Evolutionary conservation across 2,329 filamentous ascomycete genomes (phyloP).

Genomic region (Xylaria sp.): DNA sequence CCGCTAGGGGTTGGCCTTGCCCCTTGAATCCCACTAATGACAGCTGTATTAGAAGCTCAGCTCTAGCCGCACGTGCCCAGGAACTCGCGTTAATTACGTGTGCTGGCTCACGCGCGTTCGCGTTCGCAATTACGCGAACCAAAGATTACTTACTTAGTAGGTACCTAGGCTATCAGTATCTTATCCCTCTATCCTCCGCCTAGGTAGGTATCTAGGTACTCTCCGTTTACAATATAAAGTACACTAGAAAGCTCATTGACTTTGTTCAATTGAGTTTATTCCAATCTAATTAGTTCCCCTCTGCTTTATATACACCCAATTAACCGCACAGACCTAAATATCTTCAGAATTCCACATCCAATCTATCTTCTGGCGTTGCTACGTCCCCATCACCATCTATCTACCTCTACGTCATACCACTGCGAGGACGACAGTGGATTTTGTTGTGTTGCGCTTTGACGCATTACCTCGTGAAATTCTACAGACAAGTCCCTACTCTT

Average conservation of each 20-base stretch:
- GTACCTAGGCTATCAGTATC: not conserved
- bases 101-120: constrained; percentile 26
- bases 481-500: not conserved
- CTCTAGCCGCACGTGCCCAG: constrained; percentile 35
- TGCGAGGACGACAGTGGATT: constrained; percentile 5
- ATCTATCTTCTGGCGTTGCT: constrained; percentile 14
- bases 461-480: not conserved
- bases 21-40: not conserved
- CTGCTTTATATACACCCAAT: not conserved
- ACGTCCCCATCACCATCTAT: constrained; percentile 35
- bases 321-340: not conserved
- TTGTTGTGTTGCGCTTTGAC: not conserved
- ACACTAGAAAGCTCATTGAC: not conserved
- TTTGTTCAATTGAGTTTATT: not conserved
- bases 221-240: not conserved
- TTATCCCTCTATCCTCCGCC: not conserved
- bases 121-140: constrained; percentile 26
- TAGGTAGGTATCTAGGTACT: not conserved
- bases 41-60: constrained; percentile 1
- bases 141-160: not conserved
- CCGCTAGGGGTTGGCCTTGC: not conserved
- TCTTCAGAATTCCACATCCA: constrained; percentile 16
- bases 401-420: constrained; percentile 33
- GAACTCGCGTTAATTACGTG: constrained; percentile 41
- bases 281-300: not conserved